Evolutionary conservation across 2,329 filamentous ascomycete genomes (phyloP).

Genomic region (Pseudogymnoascus sp.): DNA sequence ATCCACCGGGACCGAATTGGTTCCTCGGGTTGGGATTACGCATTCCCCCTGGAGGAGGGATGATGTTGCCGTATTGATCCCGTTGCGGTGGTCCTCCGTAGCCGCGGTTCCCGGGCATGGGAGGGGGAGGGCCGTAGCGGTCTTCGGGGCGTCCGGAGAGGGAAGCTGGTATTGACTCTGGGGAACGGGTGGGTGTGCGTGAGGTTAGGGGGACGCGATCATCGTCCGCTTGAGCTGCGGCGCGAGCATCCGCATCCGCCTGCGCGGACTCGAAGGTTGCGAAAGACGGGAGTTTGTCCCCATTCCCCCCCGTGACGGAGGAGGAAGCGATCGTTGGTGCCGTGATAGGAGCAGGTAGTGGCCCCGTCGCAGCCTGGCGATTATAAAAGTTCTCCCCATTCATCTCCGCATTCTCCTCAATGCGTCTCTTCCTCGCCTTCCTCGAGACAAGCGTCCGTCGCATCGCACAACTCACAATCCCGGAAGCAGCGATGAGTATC

Average conservation of each 20-base stretch:
- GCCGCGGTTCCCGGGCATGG: background rate
- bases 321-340: conserved; percentile 42
- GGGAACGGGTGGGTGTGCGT: conserved; percentile 40
- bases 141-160: background rate
- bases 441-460: conserved; percentile 81
- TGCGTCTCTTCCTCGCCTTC: conserved; percentile 86
- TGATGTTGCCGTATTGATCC: conserved; percentile 57
- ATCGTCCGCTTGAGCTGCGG: conserved; percentile 46
- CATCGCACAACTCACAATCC: conserved; percentile 84
- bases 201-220: conserved; percentile 64
- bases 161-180: background rate
- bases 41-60: conserved; percentile 30
- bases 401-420: conserved; percentile 94
- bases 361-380: conserved; percentile 38
- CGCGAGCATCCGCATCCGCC: conserved; percentile 47
- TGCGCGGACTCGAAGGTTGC: conserved; percentile 50
- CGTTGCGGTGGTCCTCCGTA: conserved; percentile 30
- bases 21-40: conserved; percentile 36
- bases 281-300: conserved; percentile 45
- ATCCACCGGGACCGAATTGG: conserved; percentile 13
- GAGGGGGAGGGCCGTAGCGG: background rate
- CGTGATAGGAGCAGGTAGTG: conserved; percentile 24
- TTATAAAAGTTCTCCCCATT: conserved; percentile 89
- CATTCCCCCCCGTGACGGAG: conserved; percentile 49
- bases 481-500: conserved; percentile 71